phyloP scores from a whole-genome alignment of 441 rosid genomes.

The Rhodomyrtus psidioides region DNA sequence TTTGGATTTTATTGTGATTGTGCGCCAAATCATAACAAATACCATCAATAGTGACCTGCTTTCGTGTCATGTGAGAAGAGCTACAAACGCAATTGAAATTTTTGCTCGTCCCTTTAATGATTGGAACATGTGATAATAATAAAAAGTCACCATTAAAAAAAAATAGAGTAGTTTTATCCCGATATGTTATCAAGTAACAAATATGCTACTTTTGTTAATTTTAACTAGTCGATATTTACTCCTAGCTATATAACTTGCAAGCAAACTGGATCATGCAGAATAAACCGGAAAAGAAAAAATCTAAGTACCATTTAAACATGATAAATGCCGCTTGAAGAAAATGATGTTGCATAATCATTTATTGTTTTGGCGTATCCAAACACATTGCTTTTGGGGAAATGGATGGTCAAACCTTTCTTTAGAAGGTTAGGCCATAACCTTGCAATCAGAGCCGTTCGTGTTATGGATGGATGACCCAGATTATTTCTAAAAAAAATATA shows the following conservation, averaged over 20 bases:
- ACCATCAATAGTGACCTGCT: rapidly evolving
- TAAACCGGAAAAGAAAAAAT: too few relatives aligned
- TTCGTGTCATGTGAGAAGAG: background rate
- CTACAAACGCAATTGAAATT: background rate
- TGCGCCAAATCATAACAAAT: too few relatives aligned
- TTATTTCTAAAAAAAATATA: too few relatives aligned
- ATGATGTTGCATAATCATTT: background rate
- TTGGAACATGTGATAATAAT: background rate
- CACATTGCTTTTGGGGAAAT: background rate
- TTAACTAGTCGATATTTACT: background rate
- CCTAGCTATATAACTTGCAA: background rate
- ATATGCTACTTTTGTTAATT: background rate
- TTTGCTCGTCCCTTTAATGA: background rate
- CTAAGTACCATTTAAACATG: background rate
- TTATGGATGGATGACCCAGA: too few relatives aligned
- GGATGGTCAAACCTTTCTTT: too few relatives aligned
- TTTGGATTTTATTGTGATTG: too few relatives aligned
- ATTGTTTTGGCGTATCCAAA: background rate
- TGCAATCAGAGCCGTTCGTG: too few relatives aligned
- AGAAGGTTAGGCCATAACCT: too few relatives aligned
- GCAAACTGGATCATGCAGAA: background rate
- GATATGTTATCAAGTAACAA: background rate
- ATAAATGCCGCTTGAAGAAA: background rate
- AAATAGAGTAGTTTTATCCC: background rate
- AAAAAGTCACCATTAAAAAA: background rate